phyloP scores from a whole-genome alignment of 1,139 yeast species.

The Pneumocystis jirovecii region DNA sequence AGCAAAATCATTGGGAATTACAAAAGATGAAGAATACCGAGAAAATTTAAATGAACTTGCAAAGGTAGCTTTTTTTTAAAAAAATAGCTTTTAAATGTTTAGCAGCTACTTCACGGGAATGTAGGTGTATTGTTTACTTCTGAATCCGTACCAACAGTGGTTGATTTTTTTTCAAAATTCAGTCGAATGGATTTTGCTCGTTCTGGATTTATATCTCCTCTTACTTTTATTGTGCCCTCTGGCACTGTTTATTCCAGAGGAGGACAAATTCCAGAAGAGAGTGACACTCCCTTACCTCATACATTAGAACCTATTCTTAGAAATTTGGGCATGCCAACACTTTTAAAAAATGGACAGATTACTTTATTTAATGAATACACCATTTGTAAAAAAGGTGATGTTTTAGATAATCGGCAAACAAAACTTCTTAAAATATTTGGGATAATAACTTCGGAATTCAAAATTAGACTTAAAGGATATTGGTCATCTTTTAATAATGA shows the following conservation, averaged over 20 bases:
- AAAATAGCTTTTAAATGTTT: not conserved
- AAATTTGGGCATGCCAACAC: constrained; percentile 81
- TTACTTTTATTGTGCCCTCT: constrained; percentile 70
- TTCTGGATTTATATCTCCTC: constrained; percentile 72
- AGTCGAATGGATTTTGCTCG: constrained; percentile 73
- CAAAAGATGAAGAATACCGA: constrained; percentile 77
- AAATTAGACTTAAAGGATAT: constrained; percentile 61
- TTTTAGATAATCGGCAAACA: constrained; percentile 80
- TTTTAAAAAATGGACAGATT: constrained; percentile 77
- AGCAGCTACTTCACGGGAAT: constrained; percentile 41
- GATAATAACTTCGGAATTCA: constrained; percentile 81
- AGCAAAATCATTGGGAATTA: constrained; percentile 80
- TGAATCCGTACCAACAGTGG: constrained; percentile 72
- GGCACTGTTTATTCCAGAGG: constrained; percentile 92
- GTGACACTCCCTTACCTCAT: constrained; percentile 93
- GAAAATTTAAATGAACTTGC: constrained; percentile 64
- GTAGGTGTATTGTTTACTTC: constrained; percentile 80
- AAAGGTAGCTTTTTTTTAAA: constrained; percentile 19
- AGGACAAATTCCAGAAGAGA: constrained; percentile 77
- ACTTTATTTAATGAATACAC: constrained; percentile 57
- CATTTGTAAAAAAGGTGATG: constrained; percentile 69
- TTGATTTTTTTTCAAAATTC: constrained; percentile 66
- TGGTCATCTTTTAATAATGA: constrained; percentile 25
- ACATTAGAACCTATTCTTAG: constrained; percentile 87
- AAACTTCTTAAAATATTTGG: constrained; percentile 89